phyloP scores from a whole-genome alignment of 768 basidiomycete genomes.

The Plicaturopsis crispa region DNA sequence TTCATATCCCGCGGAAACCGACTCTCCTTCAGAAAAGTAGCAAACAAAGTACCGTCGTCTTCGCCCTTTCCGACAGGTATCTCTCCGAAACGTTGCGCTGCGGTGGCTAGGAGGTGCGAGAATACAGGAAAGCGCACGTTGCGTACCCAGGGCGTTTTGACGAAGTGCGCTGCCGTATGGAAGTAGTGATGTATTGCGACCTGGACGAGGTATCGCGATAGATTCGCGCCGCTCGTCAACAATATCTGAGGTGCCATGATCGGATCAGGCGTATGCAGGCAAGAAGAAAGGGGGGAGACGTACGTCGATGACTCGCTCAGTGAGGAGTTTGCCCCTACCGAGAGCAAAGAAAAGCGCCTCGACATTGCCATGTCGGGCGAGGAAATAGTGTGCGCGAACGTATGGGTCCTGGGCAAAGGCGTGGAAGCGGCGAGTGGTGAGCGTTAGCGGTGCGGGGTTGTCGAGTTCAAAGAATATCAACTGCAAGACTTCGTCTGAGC shows the following conservation, averaged over 20 bases:
- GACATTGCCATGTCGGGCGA: constrained; percentile 60
- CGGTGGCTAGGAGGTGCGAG: constrained; percentile 53
- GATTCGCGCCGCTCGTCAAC: constrained; percentile 12
- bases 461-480: constrained; percentile 66
- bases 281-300: constrained; percentile 19
- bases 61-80: constrained; percentile 63
- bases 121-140: constrained; percentile 54
- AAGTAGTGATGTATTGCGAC: constrained; percentile 77
- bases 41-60: constrained; percentile 66
- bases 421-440: constrained; percentile 50
- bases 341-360: constrained; percentile 74
- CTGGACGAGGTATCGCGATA: constrained; percentile 75
- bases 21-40: constrained; percentile 61
- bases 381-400: constrained; percentile 72
- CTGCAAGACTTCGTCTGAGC: constrained; percentile 51
- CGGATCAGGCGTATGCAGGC: constrained; percentile 6
- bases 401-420: constrained; percentile 66
- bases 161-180: constrained; percentile 61
- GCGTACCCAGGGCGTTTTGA: constrained; percentile 71
- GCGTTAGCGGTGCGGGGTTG: constrained; percentile 54
- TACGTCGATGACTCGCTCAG: constrained; percentile 63
- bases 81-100: constrained; percentile 51
- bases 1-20: constrained; percentile 53
- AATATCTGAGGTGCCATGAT: constrained; percentile 15
- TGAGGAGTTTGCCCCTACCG: constrained; percentile 60